phyloP scores from a whole-genome alignment of 2,329 filamentous ascomycete genomes.

The Atkinsonella texensis region DNA sequence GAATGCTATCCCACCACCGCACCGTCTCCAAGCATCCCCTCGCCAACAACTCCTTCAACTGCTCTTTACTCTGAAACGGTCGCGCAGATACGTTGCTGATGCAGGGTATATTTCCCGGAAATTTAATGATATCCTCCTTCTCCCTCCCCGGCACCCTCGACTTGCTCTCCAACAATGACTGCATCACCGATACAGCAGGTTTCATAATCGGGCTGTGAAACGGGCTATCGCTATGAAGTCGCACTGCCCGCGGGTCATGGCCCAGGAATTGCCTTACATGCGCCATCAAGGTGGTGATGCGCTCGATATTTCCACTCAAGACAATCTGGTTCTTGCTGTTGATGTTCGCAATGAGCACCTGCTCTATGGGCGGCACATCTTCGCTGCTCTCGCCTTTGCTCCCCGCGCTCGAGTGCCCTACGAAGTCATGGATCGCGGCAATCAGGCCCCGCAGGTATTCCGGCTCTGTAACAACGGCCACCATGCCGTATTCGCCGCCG shows the following conservation, averaged over 20 bases:
- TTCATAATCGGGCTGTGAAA: slow-evolving; percentile 91
- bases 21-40: slow-evolving; percentile 85
- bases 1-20: slow-evolving; percentile 87
- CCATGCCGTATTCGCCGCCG: slow-evolving; percentile 85
- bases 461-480: slow-evolving; percentile 80
- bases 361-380: slow-evolving; percentile 63
- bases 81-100: slow-evolving; percentile 77
- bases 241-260: slow-evolving; percentile 79
- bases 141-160: slow-evolving; percentile 41
- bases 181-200: slow-evolving; percentile 68
- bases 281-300: slow-evolving; percentile 68
- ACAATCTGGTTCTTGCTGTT: slow-evolving; percentile 97
- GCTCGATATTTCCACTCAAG: slow-evolving; percentile 72
- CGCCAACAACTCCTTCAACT: slow-evolving; percentile 69
- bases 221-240: slow-evolving; percentile 75
- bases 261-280: slow-evolving; percentile 83
- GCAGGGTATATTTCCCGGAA: slow-evolving; percentile 64
- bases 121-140: slow-evolving; percentile 55
- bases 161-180: slow-evolving; percentile 48
- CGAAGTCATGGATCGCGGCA: slow-evolving; percentile 64
- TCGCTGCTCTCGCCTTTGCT: slow-evolving; percentile 55
- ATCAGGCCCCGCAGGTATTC: slow-evolving; percentile 60
- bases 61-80: slow-evolving; percentile 60
- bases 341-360: slow-evolving; percentile 85
- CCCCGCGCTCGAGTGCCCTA: slow-evolving; percentile 55